Conservation (phyloP, 495 filamentous ascomycete species). For the Aspergillus nidulans region DNA sequence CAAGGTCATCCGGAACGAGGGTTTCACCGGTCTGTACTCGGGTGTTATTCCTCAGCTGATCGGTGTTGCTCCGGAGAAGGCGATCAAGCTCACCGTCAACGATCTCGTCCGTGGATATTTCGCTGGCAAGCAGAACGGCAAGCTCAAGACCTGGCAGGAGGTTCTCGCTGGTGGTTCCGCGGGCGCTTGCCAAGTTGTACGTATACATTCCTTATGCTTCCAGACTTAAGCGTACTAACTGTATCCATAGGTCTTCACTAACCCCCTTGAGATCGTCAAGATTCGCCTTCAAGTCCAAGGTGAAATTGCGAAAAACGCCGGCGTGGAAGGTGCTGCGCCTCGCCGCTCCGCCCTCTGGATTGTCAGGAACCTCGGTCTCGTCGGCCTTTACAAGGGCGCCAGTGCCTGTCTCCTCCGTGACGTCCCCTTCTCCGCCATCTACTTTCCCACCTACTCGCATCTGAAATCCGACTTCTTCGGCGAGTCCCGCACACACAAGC, state of each 20-base stretch:
- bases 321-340: slow-evolving; percentile 66
- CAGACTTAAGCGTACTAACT: neutral
- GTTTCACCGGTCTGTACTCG: slow-evolving; percentile 83
- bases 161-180: slow-evolving; percentile 85
- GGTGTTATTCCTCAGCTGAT: slow-evolving; percentile 93
- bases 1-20: slow-evolving; percentile 92
- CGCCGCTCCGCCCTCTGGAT: slow-evolving; percentile 96
- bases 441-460: slow-evolving; percentile 95
- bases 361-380: slow-evolving; percentile 87
- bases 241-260: slow-evolving; percentile 76
- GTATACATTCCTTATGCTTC: slow-evolving; percentile 24
- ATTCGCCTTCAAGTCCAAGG: slow-evolving; percentile 97
- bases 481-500: slow-evolving; percentile 81
- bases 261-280: slow-evolving; percentile 98
- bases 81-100: slow-evolving; percentile 97
- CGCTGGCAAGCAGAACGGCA: slow-evolving; percentile 68
- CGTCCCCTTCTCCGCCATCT: slow-evolving; percentile 96
- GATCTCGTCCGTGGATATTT: slow-evolving; percentile 78
- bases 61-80: slow-evolving; percentile 96
- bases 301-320: slow-evolving; percentile 84
- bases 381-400: slow-evolving; percentile 97
- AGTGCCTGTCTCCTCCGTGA: slow-evolving; percentile 92
- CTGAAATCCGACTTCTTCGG: slow-evolving; percentile 92
- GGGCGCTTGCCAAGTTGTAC: slow-evolving; percentile 93
- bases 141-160: slow-evolving; percentile 70